phyloP scores from a whole-genome alignment of 1,284 basidiomycete species.

The Abortiporus biennis region DNA sequence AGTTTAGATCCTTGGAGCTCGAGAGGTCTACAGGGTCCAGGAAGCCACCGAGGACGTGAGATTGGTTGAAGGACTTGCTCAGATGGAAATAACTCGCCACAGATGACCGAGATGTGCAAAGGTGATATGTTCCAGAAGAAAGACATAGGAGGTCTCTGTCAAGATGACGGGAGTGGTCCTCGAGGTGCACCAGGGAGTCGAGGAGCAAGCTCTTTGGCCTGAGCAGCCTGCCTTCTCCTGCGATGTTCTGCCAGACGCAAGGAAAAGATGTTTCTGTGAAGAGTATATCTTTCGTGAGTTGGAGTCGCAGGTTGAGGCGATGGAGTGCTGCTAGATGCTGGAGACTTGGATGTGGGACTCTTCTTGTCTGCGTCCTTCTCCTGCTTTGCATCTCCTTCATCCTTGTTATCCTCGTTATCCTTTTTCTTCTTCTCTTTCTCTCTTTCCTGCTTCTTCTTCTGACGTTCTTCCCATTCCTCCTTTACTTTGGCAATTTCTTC shows the following conservation, averaged over 20 bases:
- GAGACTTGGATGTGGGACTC: slow-evolving; percentile 11
- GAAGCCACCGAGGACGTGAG: too few species aligned
- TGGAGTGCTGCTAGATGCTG: slow-evolving; percentile 13
- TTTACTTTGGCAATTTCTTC: slow-evolving; percentile 73
- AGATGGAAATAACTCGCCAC: too few species aligned
- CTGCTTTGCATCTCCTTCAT: slow-evolving; percentile 14
- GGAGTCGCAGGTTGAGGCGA: slow-evolving; percentile 21
- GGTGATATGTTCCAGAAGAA: too few species aligned
- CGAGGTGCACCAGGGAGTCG: slow-evolving; percentile 30
- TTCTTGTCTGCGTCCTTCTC: slow-evolving; percentile 16
- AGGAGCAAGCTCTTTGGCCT: slow-evolving; percentile 33
- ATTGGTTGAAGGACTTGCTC: too few species aligned
- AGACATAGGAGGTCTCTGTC: not conserved
- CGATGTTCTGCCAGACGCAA: slow-evolving; percentile 34
- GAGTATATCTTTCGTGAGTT: slow-evolving; percentile 30
- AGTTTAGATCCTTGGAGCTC: too few species aligned
- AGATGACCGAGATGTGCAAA: too few species aligned
- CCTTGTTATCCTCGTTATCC: slow-evolving; percentile 29
- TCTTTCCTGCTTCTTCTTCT: slow-evolving; percentile 43
- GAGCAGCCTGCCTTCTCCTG: slow-evolving; percentile 28
- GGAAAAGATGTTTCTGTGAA: slow-evolving; percentile 36
- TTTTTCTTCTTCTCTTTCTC: slow-evolving; percentile 45
- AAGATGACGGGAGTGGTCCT: not conserved
- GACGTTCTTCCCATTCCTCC: slow-evolving; percentile 74
- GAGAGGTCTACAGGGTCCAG: too few species aligned